A percentile compares a stretch with the other conserved stretches of the same genome.
Conservation (phyloP, 495 filamentous ascomycete genomes). For the Hyaloscypha bicolor region DNA sequence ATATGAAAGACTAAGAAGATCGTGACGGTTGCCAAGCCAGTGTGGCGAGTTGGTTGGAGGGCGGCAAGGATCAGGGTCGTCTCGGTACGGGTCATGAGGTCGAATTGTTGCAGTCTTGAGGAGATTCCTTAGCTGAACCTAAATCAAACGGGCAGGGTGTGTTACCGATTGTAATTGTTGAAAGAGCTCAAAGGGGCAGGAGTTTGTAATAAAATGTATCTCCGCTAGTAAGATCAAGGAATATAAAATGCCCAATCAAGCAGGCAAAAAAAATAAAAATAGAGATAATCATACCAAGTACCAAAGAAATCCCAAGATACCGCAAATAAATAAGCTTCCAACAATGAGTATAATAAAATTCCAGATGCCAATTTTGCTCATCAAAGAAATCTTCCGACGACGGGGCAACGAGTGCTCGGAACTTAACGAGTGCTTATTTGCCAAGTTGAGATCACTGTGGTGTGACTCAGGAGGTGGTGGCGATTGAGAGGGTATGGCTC, state of each 20-base stretch:
- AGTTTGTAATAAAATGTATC: no score
- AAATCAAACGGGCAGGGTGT: not conserved
- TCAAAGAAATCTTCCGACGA: not conserved
- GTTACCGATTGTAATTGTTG: not conserved
- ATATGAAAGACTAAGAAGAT: constrained; percentile 3
- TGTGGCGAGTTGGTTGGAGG: not conserved
- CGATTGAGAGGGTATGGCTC: no score
- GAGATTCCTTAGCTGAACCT: not conserved
- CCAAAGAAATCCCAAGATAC: not conserved
- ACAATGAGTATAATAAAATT: not conserved
- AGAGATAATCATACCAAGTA: not conserved
- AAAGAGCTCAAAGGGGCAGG: no score
- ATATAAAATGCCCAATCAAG: no score
- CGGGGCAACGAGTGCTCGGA: no score
- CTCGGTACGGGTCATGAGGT: not conserved
- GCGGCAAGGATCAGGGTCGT: not conserved
- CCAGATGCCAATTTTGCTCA: not conserved
- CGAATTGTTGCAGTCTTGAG: constrained; percentile 11
- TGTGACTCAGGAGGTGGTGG: no score
- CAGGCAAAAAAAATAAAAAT: not conserved
- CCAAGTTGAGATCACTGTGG: no score
- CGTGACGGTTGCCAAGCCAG: constrained; percentile 1
- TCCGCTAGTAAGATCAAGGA: no score
- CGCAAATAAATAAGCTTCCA: not conserved
- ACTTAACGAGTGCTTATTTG: no score